Base-by-base conservation (phyloP, 1,284 basidiomycete species). In the Exsudoporus floridanus region DNA sequence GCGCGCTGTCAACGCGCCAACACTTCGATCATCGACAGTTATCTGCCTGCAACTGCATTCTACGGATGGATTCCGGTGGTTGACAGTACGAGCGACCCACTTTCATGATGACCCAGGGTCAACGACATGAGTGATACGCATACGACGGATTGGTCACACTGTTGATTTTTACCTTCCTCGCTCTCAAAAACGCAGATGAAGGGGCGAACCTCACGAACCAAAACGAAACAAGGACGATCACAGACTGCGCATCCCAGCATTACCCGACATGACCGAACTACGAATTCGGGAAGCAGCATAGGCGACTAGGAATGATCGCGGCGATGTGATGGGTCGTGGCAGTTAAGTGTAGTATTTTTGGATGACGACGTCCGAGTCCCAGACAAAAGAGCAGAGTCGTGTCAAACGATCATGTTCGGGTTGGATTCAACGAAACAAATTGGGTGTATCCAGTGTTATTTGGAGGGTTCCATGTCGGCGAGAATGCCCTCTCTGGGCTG, bases 61-160 rank as follows among this genome's bases (percentile, higher is more conserved):
- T 75, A 67, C 40, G 77, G 75, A 2, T 74, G 71, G 40, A 69
- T 70, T 18, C 74, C 74, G 7, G 74, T 76, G 12, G 71, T 0
- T 61, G 37, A 38, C 7, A 21, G 37, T 6, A 39, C 59, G 70
- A 77, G 46, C 60, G 74, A 7, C 73, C 76, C 0, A 72, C 68
- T 0, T n/a, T n/a, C n/a, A n/a, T n/a, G n/a, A 45, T 70, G 34
- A 61, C 74, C 8, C 54, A 79, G 4, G 50, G 58, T 75, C 13
- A 77, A 77, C 41, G 76, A 72, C 18, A 75, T 77, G 51, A 35
- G 35, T 37, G 7, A 10, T 34, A 23, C 4, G 21, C 19, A 23
- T 14, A 7, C 48, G 68, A 0, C 14, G 23, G 12, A 10, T 35
- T n/a, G 13, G 16, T 33, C 19, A 23, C 19, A 10, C 12, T 2